These are phyloP conservation scores for Linderniella brevidens DNA, from an alignment of 257 asterid species.

Conservation along the genomic window DNA sequence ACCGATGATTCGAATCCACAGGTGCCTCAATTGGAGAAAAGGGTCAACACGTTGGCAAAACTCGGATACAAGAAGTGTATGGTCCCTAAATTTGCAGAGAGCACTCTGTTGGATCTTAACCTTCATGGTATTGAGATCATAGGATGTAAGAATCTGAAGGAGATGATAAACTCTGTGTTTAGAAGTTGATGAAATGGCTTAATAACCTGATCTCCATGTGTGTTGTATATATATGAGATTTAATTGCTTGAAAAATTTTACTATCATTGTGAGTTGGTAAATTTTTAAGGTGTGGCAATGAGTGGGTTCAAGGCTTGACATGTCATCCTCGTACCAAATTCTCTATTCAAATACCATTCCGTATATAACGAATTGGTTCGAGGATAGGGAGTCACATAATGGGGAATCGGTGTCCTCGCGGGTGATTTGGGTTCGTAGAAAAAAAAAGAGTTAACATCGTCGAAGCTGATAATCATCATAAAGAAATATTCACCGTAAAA, in stretches of 20 bases:
- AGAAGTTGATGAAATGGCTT: slow-evolving; percentile 8
- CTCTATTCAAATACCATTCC: too few relatives aligned
- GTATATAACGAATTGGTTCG: too few relatives aligned
- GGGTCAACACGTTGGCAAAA: slow-evolving; percentile 56
- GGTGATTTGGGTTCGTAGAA: too few relatives aligned
- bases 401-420: too few relatives aligned
- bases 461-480: too few relatives aligned
- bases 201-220: background rate
- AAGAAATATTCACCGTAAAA: too few relatives aligned
- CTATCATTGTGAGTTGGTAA: too few relatives aligned
- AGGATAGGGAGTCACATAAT: too few relatives aligned
- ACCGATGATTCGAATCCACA: slow-evolving; percentile 7
- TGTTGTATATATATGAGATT: background rate
- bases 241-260: background rate
- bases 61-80: slow-evolving; percentile 76
- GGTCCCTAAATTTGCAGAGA: slow-evolving; percentile 48
- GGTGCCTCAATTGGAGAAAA: slow-evolving; percentile 84
- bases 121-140: slow-evolving; percentile 40
- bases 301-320: too few relatives aligned
- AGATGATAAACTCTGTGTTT: slow-evolving; percentile 72
- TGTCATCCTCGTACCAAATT: too few relatives aligned
- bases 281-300: too few relatives aligned
- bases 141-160: slow-evolving; percentile 65
- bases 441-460: too few relatives aligned
- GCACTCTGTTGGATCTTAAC: slow-evolving; percentile 21